phyloP scores from a whole-genome alignment of 1,284 basidiomycete genomes.

The Filobasidium uniguttulatum region DNA sequence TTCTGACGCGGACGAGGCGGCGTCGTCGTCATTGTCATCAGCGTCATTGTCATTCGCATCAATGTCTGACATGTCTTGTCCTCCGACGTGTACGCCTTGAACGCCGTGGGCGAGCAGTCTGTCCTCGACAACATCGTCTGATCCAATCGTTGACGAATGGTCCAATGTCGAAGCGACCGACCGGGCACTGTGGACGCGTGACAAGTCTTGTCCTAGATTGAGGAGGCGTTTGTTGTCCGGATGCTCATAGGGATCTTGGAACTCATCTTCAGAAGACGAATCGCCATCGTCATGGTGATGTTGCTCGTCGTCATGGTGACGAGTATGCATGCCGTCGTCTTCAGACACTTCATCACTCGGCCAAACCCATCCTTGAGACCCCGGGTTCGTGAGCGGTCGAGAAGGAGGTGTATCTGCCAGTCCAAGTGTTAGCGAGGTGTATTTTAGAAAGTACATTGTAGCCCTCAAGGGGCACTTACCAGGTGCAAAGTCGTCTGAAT shows the following conservation, averaged over 20 bases:
- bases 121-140: no score
- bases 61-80: no score
- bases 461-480: constrained; percentile 2
- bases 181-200: constrained; percentile 21
- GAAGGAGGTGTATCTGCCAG: neutral
- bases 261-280: constrained; percentile 29
- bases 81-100: no score
- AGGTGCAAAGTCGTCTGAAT: constrained; percentile 17
- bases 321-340: constrained; percentile 26
- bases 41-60: no score
- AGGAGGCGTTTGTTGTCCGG: constrained; percentile 29
- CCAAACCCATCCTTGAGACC: constrained; percentile 34
- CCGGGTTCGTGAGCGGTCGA: neutral
- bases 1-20: constrained; percentile 16
- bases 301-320: constrained; percentile 27
- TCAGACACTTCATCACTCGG: no score
- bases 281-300: no score
- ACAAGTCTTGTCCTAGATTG: constrained; percentile 25
- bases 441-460: neutral
- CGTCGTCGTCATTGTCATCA: constrained; percentile 22
- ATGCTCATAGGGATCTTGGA: constrained; percentile 36
- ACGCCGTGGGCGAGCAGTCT: no score
- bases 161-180: constrained; percentile 33
- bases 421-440: neutral
- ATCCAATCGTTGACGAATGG: constrained; percentile 31